These are phyloP conservation scores for Clathrospora elynae DNA, from an alignment of 2,329 filamentous ascomycete species.

Conservation along the genomic window DNA sequence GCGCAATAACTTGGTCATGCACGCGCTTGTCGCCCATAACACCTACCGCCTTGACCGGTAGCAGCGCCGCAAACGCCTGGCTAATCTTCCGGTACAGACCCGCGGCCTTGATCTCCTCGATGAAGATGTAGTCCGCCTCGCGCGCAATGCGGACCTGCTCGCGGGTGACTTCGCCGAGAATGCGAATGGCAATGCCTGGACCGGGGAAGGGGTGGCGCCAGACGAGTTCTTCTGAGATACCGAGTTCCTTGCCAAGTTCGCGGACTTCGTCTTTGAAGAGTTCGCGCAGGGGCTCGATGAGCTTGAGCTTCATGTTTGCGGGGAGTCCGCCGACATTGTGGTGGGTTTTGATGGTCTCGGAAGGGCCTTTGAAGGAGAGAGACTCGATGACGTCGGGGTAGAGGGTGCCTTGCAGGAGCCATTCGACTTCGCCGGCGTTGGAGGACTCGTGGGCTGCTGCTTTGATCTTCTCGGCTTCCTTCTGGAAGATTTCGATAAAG, in stretches of 20 bases:
- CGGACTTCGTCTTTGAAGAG: conserved; percentile 86
- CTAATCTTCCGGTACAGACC: conserved; percentile 74
- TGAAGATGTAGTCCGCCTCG: conserved; percentile 79
- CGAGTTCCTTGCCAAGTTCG: conserved; percentile 69
- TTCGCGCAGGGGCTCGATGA: conserved; percentile 79
- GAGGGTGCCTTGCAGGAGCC: conserved; percentile 84
- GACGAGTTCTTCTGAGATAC: conserved; percentile 75
- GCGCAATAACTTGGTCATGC: conserved; percentile 65
- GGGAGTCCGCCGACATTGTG: conserved; percentile 75
- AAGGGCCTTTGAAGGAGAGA: conserved; percentile 74
- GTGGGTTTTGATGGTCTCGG: conserved; percentile 74
- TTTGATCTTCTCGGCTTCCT: conserved; percentile 76
- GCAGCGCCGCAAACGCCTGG: conserved; percentile 72
- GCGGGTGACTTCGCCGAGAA: conserved; percentile 81
- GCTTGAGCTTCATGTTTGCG: conserved; percentile 65
- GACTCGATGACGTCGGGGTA: conserved; percentile 76
- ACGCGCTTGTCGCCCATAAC: conserved; percentile 74
- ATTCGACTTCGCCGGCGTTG: conserved; percentile 77
- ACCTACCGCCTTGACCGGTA: conserved; percentile 68
- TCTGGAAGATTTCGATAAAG: conserved; percentile 83
- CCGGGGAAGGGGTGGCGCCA: conserved; percentile 80
- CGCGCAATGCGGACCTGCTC: conserved; percentile 79
- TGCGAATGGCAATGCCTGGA: conserved; percentile 75
- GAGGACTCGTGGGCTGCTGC: conserved; percentile 69
- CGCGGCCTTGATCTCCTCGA: conserved; percentile 72